Evolutionary conservation across 495 filamentous ascomycete genomes (phyloP), one percentile per base, ranked within the genome.

Genomic region (Hapsidospora chrysogenum): DNA sequence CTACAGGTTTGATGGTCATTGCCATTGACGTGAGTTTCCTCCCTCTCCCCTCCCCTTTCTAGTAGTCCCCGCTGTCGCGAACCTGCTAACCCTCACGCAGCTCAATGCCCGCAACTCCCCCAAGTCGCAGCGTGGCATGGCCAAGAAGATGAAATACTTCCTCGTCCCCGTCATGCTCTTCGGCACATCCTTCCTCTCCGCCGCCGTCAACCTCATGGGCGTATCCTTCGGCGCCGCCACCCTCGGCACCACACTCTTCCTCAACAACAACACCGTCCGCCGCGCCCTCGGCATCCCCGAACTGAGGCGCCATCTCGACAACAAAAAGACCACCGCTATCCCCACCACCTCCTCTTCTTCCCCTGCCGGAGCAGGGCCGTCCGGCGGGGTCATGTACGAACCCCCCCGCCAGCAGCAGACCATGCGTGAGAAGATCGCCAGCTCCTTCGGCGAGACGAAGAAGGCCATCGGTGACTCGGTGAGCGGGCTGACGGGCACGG

Each of bases 201-300:
- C 72, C 9, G 69, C 62, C 5, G 43, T 92, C 33, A 36, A 36
- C 22, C 33, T 36, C 22, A 36, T 36, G 4, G 79, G 85, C 46
- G 54, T 83, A 29, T 81, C 77, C 53, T 85, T 97, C 57, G 46
- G 68, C 29, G 36, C 61, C 15, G 61, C 72, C 1, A 65, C 72
- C 34, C 1, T 66, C 0, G 53, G 81, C 19, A 25, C 33, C 3
- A 68, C 72, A 11, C 42, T 70, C 17, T 29, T 52, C 9, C 84
- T 92, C 52, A 49, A 69, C 1, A 44, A 51, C n/a, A 13, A 74
- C 1, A 57, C 84, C 32, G 58, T 68, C 41, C 63, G 80, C 8
- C 43, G 49, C 2, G 47, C 45, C 36, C 42, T 70, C 14, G 64
- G 65, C 20, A 53, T 85, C 17, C n/a, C n/a, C n/a, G n/a, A n/a